Conservation (phyloP, 2,329 filamentous ascomycete genomes). For the Macrophomina phaseolina region DNA sequence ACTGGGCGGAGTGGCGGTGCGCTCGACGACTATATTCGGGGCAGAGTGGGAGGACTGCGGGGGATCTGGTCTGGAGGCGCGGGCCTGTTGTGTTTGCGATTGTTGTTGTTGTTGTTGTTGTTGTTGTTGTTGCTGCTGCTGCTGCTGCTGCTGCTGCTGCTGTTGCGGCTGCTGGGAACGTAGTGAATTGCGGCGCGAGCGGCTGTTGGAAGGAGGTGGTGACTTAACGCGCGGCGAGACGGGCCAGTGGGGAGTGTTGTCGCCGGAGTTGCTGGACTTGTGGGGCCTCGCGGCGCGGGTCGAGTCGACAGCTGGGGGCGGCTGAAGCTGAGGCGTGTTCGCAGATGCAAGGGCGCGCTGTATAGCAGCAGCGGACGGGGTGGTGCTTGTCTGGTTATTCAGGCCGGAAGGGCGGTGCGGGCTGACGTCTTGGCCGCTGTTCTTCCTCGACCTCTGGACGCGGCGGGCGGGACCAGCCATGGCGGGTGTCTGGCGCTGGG, state of each 20-base stretch:
- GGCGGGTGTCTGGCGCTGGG: slow-evolving; percentile 27
- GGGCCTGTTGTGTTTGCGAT: slow-evolving; percentile 30
- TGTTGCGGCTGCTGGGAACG: slow-evolving; percentile 43
- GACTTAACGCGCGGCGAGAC: slow-evolving; percentile 78
- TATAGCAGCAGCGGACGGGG: slow-evolving; percentile 66
- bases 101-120: slow-evolving; percentile 14
- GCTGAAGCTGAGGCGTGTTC: slow-evolving; percentile 69
- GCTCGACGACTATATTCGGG: slow-evolving; percentile 54
- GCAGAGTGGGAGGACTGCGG: slow-evolving; percentile 34
- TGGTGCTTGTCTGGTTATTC: slow-evolving; percentile 44
- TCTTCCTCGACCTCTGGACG: slow-evolving; percentile 49
- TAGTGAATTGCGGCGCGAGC: slow-evolving; percentile 52
- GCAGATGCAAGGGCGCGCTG: slow-evolving; percentile 72
- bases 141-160: slow-evolving; percentile 45
- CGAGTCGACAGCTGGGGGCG: slow-evolving; percentile 65
- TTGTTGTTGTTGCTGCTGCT: slow-evolving; percentile 37
- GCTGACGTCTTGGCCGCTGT: slow-evolving; percentile 49
- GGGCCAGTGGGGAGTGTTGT: slow-evolving; percentile 71
- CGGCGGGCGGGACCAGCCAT: slow-evolving; percentile 28
- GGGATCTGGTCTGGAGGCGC: slow-evolving; percentile 17
- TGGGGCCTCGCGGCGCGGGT: slow-evolving; percentile 67
- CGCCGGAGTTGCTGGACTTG: slow-evolving; percentile 60
- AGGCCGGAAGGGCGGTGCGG: slow-evolving; percentile 46
- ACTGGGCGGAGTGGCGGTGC: slow-evolving; percentile 18
- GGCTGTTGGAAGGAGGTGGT: slow-evolving; percentile 65